Percentiles rank a stretch among this genome's conserved stretches.
Evolutionary conservation across 352 stramenopile genomes (phyloP).

Genomic region (Phytophthora hibernalis): DNA sequence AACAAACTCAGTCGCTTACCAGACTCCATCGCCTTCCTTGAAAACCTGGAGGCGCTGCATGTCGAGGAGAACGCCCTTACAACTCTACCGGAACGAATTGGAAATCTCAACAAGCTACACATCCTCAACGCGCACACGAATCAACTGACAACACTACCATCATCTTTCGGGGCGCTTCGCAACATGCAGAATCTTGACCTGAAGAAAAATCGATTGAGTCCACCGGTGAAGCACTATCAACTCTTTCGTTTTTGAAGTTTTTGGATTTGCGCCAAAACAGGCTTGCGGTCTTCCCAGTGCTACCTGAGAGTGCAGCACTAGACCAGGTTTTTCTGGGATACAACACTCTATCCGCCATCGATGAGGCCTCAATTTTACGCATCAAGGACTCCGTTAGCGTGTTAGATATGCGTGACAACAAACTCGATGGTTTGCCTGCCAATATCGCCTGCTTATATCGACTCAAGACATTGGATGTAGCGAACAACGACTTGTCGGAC

Average conservation of each 20-base stretch:
- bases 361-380: conserved; percentile 64
- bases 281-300: conserved; percentile 61
- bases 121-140: conserved; percentile 71
- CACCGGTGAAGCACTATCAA: conserved; percentile 47
- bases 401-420: conserved; percentile 86
- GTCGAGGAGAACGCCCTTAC: conserved; percentile 73
- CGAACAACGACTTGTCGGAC: conserved; percentile 84
- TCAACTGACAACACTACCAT: conserved; percentile 55
- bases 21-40: conserved; percentile 53
- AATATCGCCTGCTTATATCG: conserved; percentile 63
- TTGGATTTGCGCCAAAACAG: conserved; percentile 82
- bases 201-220: conserved; percentile 79
- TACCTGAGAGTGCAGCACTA: conserved; percentile 61
- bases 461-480: conserved; percentile 84
- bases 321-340: conserved; percentile 86
- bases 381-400: conserved; percentile 76
- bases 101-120: conserved; percentile 63
- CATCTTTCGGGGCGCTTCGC: conserved; percentile 50
- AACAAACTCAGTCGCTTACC: conserved; percentile 74
- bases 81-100: conserved; percentile 57
- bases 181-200: conserved; percentile 76
- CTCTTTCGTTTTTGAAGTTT: conserved; percentile 61
- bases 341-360: conserved; percentile 65
- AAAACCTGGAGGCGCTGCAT: conserved; percentile 61
- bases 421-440: conserved; percentile 59